Evolutionary conservation across 2,329 filamentous ascomycete species (phyloP).

Genomic region (Xylaria sp.): DNA sequence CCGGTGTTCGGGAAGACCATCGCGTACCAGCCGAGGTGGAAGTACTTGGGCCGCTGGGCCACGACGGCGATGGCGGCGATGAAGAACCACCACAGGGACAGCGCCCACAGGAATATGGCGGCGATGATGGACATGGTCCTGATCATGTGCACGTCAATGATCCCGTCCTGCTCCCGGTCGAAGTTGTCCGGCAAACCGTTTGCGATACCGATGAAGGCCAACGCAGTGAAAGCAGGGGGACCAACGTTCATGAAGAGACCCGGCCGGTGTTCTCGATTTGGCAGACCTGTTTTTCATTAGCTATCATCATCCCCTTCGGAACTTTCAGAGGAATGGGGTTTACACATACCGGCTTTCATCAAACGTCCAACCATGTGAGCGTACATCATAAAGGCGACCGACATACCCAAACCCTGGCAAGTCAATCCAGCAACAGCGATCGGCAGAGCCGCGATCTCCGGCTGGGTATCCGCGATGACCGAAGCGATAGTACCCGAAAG

Average conservation of each 20-base stretch:
- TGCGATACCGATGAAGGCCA: conserved; percentile 71
- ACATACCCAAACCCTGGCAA: conserved; percentile 71
- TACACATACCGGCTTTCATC: conserved; percentile 57
- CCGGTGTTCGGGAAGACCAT: conserved; percentile 65
- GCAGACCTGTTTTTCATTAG: conserved; percentile 50
- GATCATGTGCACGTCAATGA: conserved; percentile 49
- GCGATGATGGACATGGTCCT: conserved; percentile 49
- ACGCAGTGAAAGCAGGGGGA: conserved; percentile 70
- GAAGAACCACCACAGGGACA: conserved; percentile 62
- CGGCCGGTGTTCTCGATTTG: conserved; percentile 64
- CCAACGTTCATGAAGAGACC: conserved; percentile 79
- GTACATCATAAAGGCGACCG: conserved; percentile 73
- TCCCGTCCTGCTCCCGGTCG: conserved; percentile 46
- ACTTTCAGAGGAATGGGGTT: background rate
- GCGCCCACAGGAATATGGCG: conserved; percentile 65
- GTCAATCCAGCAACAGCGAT: conserved; percentile 69
- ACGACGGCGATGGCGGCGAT: conserved; percentile 52
- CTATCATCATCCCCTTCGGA: background rate
- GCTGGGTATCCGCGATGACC: conserved; percentile 64
- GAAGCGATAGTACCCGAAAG: conserved; percentile 71
- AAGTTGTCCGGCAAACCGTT: conserved; percentile 54
- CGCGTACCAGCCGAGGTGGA: conserved; percentile 67
- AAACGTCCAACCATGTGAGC: conserved; percentile 71
- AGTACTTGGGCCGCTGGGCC: conserved; percentile 50
- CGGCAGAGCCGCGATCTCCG: conserved; percentile 56